phyloP scores from a whole-genome alignment of 2,329 filamentous ascomycete species.

The Fusarium napiforme region DNA sequence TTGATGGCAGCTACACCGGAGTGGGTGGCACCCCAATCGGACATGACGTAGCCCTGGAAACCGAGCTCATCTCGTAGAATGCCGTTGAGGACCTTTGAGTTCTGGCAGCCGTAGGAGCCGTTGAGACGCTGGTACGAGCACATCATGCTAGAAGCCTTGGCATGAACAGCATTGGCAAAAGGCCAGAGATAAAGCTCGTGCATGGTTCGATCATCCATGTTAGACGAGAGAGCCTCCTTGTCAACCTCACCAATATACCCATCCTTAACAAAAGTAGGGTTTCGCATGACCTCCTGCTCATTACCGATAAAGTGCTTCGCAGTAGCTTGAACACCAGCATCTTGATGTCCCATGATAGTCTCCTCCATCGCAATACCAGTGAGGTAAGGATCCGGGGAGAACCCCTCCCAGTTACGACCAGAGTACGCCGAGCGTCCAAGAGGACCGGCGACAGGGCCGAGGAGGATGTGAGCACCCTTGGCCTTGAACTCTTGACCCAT shows the following conservation, averaged over 20 bases:
- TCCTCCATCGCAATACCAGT: slow-evolving; percentile 63
- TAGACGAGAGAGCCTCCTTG: slow-evolving; percentile 51
- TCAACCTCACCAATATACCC: slow-evolving; percentile 42
- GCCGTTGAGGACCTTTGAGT: slow-evolving; percentile 79
- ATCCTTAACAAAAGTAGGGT: slow-evolving; percentile 41
- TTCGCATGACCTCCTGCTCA: slow-evolving; percentile 51
- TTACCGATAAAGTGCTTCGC: slow-evolving; percentile 55
- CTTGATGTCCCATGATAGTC: slow-evolving; percentile 50
- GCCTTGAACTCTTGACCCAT: slow-evolving; percentile 70
- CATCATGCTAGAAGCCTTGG: slow-evolving; percentile 60
- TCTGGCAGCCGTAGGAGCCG: slow-evolving; percentile 84
- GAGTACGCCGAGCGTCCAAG: slow-evolving; percentile 56
- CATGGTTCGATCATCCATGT: slow-evolving; percentile 69
- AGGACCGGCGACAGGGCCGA: slow-evolving; percentile 56
- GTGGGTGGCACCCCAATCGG: slow-evolving; percentile 83
- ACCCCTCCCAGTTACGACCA: slow-evolving; percentile 74
- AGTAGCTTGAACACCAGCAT: slow-evolving; percentile 52
- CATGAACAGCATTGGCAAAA: slow-evolving; percentile 49
- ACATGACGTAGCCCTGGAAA: slow-evolving; percentile 84
- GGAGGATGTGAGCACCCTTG: slow-evolving; percentile 78
- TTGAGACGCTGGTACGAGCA: slow-evolving; percentile 82
- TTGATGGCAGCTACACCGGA: slow-evolving; percentile 72
- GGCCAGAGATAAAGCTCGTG: slow-evolving; percentile 61
- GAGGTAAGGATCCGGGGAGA: slow-evolving; percentile 74
- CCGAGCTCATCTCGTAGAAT: slow-evolving; percentile 82